Conservation (phyloP, 371 early-diverging fungal genomes). For the Dipsacomyces acuminosporus region DNA sequence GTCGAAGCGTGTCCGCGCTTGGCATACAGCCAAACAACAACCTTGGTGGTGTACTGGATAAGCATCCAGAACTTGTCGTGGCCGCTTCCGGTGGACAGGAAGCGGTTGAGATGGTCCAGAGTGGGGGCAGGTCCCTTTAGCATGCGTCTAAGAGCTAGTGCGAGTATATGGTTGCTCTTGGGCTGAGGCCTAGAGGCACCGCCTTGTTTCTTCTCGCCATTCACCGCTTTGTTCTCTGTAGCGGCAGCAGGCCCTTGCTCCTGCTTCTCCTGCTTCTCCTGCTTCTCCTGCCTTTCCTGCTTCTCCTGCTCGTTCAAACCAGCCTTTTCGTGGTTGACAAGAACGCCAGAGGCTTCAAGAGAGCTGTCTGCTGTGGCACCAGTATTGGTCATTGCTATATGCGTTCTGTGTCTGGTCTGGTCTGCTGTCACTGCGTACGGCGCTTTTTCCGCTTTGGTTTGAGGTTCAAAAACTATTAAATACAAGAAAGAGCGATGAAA, state of each 20-base stretch:
- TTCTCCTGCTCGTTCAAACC: not conserved
- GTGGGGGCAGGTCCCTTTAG: constrained; percentile 50
- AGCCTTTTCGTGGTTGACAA: constrained; percentile 15
- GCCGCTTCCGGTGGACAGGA: constrained; percentile 71
- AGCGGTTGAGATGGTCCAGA: constrained; percentile 69
- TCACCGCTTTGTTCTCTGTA: not conserved
- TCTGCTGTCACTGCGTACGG: too few species aligned
- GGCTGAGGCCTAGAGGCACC: constrained; percentile 5
- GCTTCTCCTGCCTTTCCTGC: not conserved
- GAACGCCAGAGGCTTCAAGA: constrained; percentile 28
- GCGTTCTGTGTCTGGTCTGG: too few species aligned
- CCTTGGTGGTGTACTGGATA: constrained; percentile 85
- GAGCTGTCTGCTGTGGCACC: constrained; percentile 11
- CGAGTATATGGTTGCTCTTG: constrained; percentile 26
- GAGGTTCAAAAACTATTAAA: too few species aligned
- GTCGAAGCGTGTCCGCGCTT: constrained; percentile 44
- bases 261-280: not conserved
- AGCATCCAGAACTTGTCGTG: constrained; percentile 95
- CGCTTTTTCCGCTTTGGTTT: too few species aligned
- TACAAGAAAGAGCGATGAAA: too few species aligned
- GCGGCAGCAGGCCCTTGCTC: constrained; percentile 1
- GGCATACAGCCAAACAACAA: constrained; percentile 69
- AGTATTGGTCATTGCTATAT: too few species aligned
- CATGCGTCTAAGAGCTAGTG: constrained; percentile 41
- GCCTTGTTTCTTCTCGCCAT: not conserved